Evolutionary conservation across 169 alveolate genomes (phyloP).

Genomic region (Eimeria brunetti): DNA sequence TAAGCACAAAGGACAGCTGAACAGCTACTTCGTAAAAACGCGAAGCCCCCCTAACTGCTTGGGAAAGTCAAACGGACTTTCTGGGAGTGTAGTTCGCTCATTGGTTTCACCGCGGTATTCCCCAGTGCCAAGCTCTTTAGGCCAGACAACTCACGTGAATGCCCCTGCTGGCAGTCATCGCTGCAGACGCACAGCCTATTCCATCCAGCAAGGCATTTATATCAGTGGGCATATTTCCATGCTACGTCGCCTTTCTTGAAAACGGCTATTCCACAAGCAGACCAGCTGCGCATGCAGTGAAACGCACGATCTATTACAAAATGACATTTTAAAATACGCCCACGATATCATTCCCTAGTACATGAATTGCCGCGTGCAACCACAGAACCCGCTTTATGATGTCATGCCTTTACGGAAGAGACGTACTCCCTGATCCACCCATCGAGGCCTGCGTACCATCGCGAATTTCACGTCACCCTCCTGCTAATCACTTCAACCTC

Average conservation of each 20-base stretch:
- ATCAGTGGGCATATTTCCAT: background rate
- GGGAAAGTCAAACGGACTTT: background rate
- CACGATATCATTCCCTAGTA: background rate
- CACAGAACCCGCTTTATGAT: background rate
- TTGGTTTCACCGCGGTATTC: background rate
- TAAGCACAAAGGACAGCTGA: background rate
- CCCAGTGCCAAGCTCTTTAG: background rate
- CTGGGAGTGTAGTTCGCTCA: background rate
- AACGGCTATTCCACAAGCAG: no score
- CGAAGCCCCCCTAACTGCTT: background rate
- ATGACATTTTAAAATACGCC: background rate
- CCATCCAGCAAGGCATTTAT: background rate
- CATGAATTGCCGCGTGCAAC: background rate
- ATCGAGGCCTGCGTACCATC: no score
- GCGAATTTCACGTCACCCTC: no score
- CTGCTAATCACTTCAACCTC: no score
- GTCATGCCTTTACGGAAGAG: background rate
- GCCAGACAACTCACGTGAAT: background rate
- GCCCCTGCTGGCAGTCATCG: background rate
- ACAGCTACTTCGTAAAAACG: background rate
- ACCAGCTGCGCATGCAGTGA: background rate
- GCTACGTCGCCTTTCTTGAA: background rate
- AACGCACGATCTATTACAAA: background rate
- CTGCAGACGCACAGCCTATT: background rate
- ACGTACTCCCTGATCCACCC: background rate